Base-by-base conservation (phyloP, 2,329 filamentous ascomycete genomes). In the Colletotrichum cordylinicola region DNA sequence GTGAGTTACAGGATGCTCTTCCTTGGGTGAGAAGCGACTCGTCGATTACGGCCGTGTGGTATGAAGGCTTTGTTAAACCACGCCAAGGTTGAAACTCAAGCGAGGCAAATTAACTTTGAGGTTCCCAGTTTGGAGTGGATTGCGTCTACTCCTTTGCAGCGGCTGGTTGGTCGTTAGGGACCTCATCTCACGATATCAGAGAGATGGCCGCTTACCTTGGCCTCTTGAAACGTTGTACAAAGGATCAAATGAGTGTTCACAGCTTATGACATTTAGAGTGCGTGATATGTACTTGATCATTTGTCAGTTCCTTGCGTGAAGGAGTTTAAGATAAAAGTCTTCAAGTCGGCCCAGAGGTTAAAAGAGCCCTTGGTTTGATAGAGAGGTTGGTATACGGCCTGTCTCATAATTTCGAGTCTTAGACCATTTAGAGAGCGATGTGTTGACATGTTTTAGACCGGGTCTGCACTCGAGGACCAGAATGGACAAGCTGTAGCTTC, bases 61-160 rank as follows among this genome's bases (percentile, higher is more conserved):
- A 21, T 52, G n/a, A 21, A 52, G n/a, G 10, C n/a, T 52, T 48
- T 4, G n/a, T 7, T 21, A n/a, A 52, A 48, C 39, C 5, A 48
- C 18, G 39, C 4, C 39, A 48, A 43, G 33, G 10, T 13, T 3
- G 33, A 13, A 35, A 35, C 4, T 35, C 10, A 35, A 13, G 10
- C 33, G 33, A 35, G 33, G 6, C 12, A 12, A 12, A 35, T 2
- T 12, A 12, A 6, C 33, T 35, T 2, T 35, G 33, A 13, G 33
- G 10, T 12, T 13, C 15, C 6, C 35, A 16, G 0, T 21, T 52
- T 8, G n/a, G n/a, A 2, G n/a, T 13, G 0, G 43, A 48, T 48
- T 2, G 3, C 43, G 13, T 7, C 10, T 21, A 21, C 7, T 48
- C 6, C 33, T 37, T 52, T 52, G n/a, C 43, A 52, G 10, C 2